Conservation (phyloP, 2,329 filamentous ascomycete genomes). For the Talaromyces rugulosus region DNA sequence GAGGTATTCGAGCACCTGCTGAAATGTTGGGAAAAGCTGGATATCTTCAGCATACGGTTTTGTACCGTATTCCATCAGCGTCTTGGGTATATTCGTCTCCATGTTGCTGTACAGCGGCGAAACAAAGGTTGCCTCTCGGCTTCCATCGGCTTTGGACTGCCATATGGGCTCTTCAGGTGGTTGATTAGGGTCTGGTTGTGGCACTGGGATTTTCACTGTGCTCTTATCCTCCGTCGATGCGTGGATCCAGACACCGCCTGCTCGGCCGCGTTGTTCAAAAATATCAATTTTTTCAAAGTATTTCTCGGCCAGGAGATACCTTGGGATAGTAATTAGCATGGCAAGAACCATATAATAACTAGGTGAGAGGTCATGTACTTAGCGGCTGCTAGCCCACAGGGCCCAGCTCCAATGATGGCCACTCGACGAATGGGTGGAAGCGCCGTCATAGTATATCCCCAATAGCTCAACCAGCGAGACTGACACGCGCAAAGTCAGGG, state of each 20-base stretch:
- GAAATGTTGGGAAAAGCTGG: slow-evolving; percentile 70
- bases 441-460: neutral
- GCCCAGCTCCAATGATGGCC: slow-evolving; percentile 79
- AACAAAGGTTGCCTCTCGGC: slow-evolving; percentile 58
- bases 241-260: slow-evolving; percentile 87
- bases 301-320: slow-evolving; percentile 68
- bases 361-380: slow-evolving; percentile 47
- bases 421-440: slow-evolving; percentile 39
- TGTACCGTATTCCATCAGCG: slow-evolving; percentile 76
- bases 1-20: slow-evolving; percentile 70
- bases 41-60: slow-evolving; percentile 58
- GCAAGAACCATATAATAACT: neutral
- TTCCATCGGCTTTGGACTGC: slow-evolving; percentile 23
- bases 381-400: slow-evolving; percentile 71
- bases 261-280: slow-evolving; percentile 73
- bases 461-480: neutral
- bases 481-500: neutral
- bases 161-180: slow-evolving; percentile 62
- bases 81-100: slow-evolving; percentile 81
- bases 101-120: slow-evolving; percentile 81
- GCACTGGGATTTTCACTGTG: slow-evolving; percentile 48
- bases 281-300: slow-evolving; percentile 67
- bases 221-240: slow-evolving; percentile 48
- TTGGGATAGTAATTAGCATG: slow-evolving; percentile 20
- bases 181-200: slow-evolving; percentile 61